These are phyloP conservation scores for Neonectria ditissima DNA, from an alignment of 2,329 filamentous ascomycete genomes.

Conservation along the genomic window DNA sequence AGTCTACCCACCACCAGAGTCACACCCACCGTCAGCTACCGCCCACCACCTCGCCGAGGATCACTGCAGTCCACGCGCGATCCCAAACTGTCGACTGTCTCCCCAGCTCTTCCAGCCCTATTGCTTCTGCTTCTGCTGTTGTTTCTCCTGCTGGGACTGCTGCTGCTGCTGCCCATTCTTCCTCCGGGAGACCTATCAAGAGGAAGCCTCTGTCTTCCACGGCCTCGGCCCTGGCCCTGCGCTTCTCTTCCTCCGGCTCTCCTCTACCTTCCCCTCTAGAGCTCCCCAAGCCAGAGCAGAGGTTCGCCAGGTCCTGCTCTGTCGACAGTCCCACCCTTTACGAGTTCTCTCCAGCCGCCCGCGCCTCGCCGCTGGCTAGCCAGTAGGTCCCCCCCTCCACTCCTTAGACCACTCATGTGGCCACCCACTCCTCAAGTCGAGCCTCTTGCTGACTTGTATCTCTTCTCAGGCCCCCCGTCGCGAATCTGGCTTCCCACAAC, in stretches of 20 bases:
- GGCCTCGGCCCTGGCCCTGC: conserved; percentile 45
- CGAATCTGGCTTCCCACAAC: conserved; percentile 41
- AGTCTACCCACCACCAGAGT: conserved; percentile 36
- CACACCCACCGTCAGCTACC: conserved; percentile 27
- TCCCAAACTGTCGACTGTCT: conserved; percentile 43
- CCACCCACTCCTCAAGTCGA: conserved; percentile 24
- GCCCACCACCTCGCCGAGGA: conserved; percentile 31
- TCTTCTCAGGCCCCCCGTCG: conserved; percentile 41
- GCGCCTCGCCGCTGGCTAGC: conserved; percentile 32
- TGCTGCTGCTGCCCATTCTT: conserved; percentile 32
- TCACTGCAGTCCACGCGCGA: conserved; percentile 38
- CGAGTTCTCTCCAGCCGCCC: conserved; percentile 60
- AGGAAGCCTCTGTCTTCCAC: conserved; percentile 71
- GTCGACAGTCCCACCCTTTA: conserved; percentile 73
- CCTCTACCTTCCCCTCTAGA: conserved; percentile 51
- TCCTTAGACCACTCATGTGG: conserved; percentile 9
- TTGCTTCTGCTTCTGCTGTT: conserved; percentile 33
- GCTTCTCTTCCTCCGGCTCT: conserved; percentile 44
- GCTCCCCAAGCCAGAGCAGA: conserved; percentile 62
- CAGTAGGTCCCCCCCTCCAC: conserved; percentile 43
- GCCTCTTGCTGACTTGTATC: conserved; percentile 46
- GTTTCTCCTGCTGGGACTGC: background rate
- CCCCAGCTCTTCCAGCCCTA: conserved; percentile 28
- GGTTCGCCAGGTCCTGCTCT: conserved; percentile 66
- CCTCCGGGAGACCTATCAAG: conserved; percentile 57